Percentiles rank a stretch among this genome's conserved stretches.
These are phyloP conservation scores for Lithohypha guttulata DNA, from an alignment of 2,329 filamentous ascomycete species.

Conservation along the genomic window DNA sequence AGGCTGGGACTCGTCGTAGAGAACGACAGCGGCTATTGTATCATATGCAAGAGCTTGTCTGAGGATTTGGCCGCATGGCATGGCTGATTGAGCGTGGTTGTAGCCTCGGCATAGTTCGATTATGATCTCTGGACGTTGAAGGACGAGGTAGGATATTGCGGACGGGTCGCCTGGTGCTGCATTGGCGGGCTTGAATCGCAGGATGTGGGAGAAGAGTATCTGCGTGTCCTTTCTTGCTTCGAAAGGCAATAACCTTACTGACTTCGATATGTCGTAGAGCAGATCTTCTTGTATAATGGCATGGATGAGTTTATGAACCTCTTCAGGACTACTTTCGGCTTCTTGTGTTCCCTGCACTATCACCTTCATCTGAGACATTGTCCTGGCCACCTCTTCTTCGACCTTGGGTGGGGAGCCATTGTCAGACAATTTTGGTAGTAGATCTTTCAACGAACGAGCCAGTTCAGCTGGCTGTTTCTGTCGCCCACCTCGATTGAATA, in stretches of 20 bases:
- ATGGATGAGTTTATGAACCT: constrained; percentile 75
- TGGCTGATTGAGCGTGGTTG: constrained; percentile 79
- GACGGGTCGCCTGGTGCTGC: constrained; percentile 60
- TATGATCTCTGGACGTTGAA: constrained; percentile 75
- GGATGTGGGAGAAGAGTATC: constrained; percentile 88
- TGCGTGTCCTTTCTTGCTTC: constrained; percentile 93
- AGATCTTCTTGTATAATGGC: constrained; percentile 83
- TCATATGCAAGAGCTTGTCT: constrained; percentile 87
- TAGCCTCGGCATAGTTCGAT: constrained; percentile 84
- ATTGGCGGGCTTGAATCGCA: constrained; percentile 68
- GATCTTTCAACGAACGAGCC: constrained; percentile 52
- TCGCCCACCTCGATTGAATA: constrained; percentile 50
- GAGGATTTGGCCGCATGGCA: constrained; percentile 79
- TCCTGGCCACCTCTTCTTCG: constrained; percentile 45
- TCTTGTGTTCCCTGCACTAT: constrained; percentile 94
- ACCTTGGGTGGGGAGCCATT: constrained; percentile 45
- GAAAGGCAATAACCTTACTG: constrained; percentile 79
- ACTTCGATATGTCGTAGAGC: constrained; percentile 69
- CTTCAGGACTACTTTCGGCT: constrained; percentile 72
- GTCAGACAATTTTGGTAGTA: constrained; percentile 51
- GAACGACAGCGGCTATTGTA: constrained; percentile 75
- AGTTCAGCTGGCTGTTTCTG: constrained; percentile 53
- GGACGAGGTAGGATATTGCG: constrained; percentile 79
- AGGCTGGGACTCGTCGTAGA: constrained; percentile 78
- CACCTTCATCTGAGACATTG: constrained; percentile 82